Conservation (phyloP, 2,329 filamentous ascomycete genomes). For the Colletotrichum sp. region DNA sequence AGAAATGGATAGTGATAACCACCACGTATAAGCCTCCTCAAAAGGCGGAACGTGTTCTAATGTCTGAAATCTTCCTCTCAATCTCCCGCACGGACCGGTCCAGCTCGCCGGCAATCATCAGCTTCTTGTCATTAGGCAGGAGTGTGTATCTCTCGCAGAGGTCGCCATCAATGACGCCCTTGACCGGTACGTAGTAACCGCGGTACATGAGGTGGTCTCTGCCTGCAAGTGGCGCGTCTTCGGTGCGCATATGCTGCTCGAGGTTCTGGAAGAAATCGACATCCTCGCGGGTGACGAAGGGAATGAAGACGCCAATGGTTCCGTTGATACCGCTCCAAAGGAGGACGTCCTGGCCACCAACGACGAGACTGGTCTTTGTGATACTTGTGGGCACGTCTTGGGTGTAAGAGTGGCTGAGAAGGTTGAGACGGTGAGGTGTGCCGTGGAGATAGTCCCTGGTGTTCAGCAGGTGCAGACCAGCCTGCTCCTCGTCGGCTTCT, state of each 20-base stretch:
- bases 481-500: slow-evolving; percentile 90
- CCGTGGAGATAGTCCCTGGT: slow-evolving; percentile 91
- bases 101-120: slow-evolving; percentile 91
- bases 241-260: slow-evolving; percentile 84
- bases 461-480: slow-evolving; percentile 88
- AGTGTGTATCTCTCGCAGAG: slow-evolving; percentile 90
- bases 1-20: background rate
- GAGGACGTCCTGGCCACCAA: slow-evolving; percentile 88
- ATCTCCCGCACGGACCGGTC: slow-evolving; percentile 92
- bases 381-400: slow-evolving; percentile 94
- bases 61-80: slow-evolving; percentile 88
- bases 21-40: slow-evolving; percentile 32
- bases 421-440: slow-evolving; percentile 80
- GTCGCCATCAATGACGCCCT: slow-evolving; percentile 96
- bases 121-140: slow-evolving; percentile 86
- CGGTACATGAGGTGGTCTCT: slow-evolving; percentile 96
- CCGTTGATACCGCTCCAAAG: slow-evolving; percentile 96
- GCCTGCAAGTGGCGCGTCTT: slow-evolving; percentile 87
- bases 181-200: slow-evolving; percentile 94
- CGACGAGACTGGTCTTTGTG: slow-evolving; percentile 86
- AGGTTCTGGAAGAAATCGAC: slow-evolving; percentile 97
- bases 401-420: slow-evolving; percentile 88
- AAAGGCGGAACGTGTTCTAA: slow-evolving; percentile 65
- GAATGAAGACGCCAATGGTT: slow-evolving; percentile 90
- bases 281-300: slow-evolving; percentile 89